Evolutionary conservation across 352 stramenopile genomes (phyloP), one percentile per base, ranked within the genome.

Genomic region (Phytophthora cajani): DNA sequence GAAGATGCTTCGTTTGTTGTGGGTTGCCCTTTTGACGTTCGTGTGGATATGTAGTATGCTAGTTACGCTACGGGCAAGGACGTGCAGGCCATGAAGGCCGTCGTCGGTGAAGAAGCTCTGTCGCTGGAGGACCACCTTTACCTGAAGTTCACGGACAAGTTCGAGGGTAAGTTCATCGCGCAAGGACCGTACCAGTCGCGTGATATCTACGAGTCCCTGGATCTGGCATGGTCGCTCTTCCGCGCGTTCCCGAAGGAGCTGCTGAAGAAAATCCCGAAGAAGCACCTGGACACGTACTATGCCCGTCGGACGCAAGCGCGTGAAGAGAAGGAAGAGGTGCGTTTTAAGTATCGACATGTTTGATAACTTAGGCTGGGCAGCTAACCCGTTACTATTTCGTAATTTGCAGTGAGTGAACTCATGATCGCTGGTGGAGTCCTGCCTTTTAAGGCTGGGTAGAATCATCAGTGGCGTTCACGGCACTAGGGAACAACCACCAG

Each of bases 241-340:
- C 92, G 98, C 71, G 96, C 97, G 12, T 99, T 99, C 93, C 97
- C 97, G 55, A 99, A 99, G 84, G 97, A 99, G 69, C 81, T 99
- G 73, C 88, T 99, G 64, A 99, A 99, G 91, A 99, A 99, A 91
- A 99, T 99, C 80, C 97, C 97, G 54, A 99, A 99, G 90, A 99
- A 99, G 87, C 96, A 98, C 69, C 75, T 99, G 61, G 97, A 99
- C 80, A 84, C 88, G 69, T 99, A 98, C 82, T 99, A 99, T 82
- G 95, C 96, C 61, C 92, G 97, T 79, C 88, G 94, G 71, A 93
- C 86, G 58, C 91, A 96, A 81, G 89, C 87, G 51, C 88, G 88
- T 68, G 93, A 98, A 69, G 96, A 87, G 33, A 89, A 91, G 62
- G 85, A 94, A 81, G 84, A 94, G 79, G 84, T 93, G 36, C 36